Conservation (phyloP, 257 asterid genomes). For the Solanum boliviense region DNA sequence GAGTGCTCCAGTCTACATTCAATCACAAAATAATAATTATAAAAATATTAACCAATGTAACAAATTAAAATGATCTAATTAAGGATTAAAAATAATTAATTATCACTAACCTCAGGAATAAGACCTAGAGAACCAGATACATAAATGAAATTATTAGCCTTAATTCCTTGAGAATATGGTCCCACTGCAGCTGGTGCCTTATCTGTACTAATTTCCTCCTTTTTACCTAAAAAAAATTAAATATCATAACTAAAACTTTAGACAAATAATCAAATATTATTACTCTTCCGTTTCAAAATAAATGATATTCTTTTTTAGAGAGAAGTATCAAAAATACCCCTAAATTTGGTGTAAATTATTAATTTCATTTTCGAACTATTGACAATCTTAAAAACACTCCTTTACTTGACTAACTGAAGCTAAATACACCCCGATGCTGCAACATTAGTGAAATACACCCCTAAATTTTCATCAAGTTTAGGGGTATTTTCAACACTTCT, state of each 20-base stretch:
- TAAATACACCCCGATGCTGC: no score
- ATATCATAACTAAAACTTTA: constrained; percentile 2
- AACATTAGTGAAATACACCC: no score
- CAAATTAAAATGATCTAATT: not conserved
- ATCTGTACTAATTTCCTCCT: constrained; percentile 45
- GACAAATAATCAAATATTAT: not conserved
- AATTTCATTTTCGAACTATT: no score
- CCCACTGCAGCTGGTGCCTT: constrained; percentile 66
- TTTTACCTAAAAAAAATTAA: not conserved
- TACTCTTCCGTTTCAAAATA: not conserved
- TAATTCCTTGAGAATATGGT: constrained; percentile 63
- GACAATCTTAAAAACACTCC: no score
- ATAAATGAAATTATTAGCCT: constrained; percentile 39
- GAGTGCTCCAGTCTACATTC: constrained; percentile 67
- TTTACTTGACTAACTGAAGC: no score
- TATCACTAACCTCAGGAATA: constrained; percentile 55
- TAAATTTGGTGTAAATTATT: no score
- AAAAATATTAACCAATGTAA: not conserved
- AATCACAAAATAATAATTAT: not conserved
- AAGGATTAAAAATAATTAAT: not conserved
- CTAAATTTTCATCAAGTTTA: no score
- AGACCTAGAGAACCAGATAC: constrained; percentile 33
- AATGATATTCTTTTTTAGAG: not conserved
- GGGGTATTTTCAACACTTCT: no score
- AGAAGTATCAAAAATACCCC: no score